A percentile compares a stretch with the other conserved stretches of the same genome.
phyloP scores from a whole-genome alignment of 306 rosid genomes.

The Hippophae tibetana region DNA sequence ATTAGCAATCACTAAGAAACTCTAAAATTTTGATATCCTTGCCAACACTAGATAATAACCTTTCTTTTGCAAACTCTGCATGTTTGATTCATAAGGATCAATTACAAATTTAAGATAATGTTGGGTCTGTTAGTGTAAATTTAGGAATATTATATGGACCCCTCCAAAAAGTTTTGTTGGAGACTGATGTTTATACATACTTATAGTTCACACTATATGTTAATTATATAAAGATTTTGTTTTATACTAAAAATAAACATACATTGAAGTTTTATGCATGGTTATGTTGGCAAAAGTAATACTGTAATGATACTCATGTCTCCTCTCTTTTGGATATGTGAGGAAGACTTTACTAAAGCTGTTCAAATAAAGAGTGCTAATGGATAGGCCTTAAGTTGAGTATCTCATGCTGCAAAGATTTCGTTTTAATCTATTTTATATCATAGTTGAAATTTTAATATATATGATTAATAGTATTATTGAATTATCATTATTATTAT shows the following conservation, averaged over 20 bases:
- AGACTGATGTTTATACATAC: conserved; percentile 5
- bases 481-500: conserved; percentile 29
- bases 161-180: conserved; percentile 14
- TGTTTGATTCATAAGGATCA: conserved; percentile 24
- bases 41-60: conserved; percentile 45
- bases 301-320: conserved; percentile 33
- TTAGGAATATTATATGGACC: conserved; percentile 6
- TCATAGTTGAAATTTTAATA: not conserved
- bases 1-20: conserved; percentile 23
- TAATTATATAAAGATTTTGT: not conserved
- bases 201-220: not conserved
- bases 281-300: conserved; percentile 36
- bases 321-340: conserved; percentile 24
- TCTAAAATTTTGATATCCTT: conserved; percentile 37
- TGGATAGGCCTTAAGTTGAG: not conserved
- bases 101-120: conserved; percentile 28
- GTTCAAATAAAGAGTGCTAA: conserved; percentile 8
- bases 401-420: conserved; percentile 11
- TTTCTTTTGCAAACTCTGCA: conserved; percentile 18
- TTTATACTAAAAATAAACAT: conserved; percentile 11
- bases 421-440: conserved; percentile 1
- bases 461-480: conserved; percentile 22
- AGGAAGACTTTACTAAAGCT: conserved; percentile 20
- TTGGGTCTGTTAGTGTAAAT: conserved; percentile 23
- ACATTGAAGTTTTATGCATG: conserved; percentile 18